Evolutionary conservation across 2,329 filamentous ascomycete species (phyloP).

Genomic region (Zalaria sp.): DNA sequence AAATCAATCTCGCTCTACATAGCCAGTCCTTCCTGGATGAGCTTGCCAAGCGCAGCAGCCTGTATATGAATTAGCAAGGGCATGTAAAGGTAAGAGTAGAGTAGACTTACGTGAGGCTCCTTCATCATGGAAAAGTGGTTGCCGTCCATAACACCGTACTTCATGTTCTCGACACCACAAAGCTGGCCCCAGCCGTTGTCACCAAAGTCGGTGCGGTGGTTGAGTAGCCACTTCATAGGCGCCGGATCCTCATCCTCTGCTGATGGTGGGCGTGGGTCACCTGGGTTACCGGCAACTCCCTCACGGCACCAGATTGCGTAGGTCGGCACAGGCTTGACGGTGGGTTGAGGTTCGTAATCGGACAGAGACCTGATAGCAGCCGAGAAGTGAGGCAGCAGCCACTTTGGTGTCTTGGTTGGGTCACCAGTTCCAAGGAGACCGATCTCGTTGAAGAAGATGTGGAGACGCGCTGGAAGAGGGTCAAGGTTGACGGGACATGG

Average conservation of each 20-base stretch:
- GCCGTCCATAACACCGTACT: slow-evolving; percentile 52
- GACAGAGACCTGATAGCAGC: slow-evolving; percentile 54
- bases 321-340: slow-evolving; percentile 47
- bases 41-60: slow-evolving; percentile 20
- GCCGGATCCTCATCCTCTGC: slow-evolving; percentile 39
- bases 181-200: slow-evolving; percentile 58
- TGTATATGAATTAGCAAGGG: slow-evolving; percentile 1
- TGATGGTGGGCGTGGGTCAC: slow-evolving; percentile 52
- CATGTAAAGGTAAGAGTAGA: background rate
- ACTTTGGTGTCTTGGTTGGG: slow-evolving; percentile 49
- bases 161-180: slow-evolving; percentile 46
- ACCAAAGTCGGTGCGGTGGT: slow-evolving; percentile 59
- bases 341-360: slow-evolving; percentile 52
- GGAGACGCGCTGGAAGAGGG: slow-evolving; percentile 40
- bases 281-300: slow-evolving; percentile 53
- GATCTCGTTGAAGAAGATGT: slow-evolving; percentile 59
- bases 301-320: slow-evolving; percentile 60
- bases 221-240: slow-evolving; percentile 51
- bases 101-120: slow-evolving; percentile 25
- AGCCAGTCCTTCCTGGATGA: slow-evolving; percentile 27
- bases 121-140: slow-evolving; percentile 72
- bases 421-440: slow-evolving; percentile 54
- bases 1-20: slow-evolving; percentile 5
- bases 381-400: slow-evolving; percentile 61
- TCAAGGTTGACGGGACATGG: slow-evolving; percentile 38